Percentiles rank a stretch among this genome's conserved stretches.
Conservation (phyloP, 2,329 filamentous ascomycete species). For the Ilyonectria sp. region DNA sequence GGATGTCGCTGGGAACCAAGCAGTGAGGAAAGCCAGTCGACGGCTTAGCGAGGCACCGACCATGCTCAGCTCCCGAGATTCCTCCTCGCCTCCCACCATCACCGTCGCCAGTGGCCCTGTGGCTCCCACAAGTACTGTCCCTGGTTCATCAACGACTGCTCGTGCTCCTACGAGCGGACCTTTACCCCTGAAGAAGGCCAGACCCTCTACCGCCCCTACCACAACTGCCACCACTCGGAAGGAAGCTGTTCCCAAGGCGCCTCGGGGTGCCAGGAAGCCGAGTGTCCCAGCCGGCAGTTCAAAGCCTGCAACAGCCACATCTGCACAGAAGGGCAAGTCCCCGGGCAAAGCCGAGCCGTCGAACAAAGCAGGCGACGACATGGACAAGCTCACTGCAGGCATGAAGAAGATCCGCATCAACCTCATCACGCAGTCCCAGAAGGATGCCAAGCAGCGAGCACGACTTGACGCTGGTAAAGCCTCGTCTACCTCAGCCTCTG, state of each 20-base stretch:
- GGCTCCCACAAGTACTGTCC: constrained; percentile 49
- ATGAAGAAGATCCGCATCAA: constrained; percentile 77
- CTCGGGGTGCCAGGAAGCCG: constrained; percentile 57
- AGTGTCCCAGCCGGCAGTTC: constrained; percentile 40
- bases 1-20: constrained; percentile 44
- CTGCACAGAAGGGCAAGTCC: constrained; percentile 31
- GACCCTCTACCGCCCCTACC: constrained; percentile 59
- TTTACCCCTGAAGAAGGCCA: constrained; percentile 72
- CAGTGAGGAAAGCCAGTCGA: constrained; percentile 57
- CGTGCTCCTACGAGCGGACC: constrained; percentile 57
- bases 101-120: constrained; percentile 26
- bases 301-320: constrained; percentile 25
- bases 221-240: constrained; percentile 61
- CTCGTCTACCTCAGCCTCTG: constrained; percentile 19
- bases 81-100: constrained; percentile 23
- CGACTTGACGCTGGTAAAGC: constrained; percentile 44
- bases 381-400: constrained; percentile 70
- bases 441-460: constrained; percentile 65
- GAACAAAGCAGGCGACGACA: constrained; percentile 52
- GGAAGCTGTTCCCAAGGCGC: constrained; percentile 53
- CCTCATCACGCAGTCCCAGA: constrained; percentile 71
- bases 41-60: constrained; percentile 66
- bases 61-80: constrained; percentile 44
- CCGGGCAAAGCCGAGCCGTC: constrained; percentile 33
- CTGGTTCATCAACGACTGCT: constrained; percentile 60